Evolutionary conservation across 176 grass and related monocot species (phyloP).

Genomic region (Poa pratensis): DNA sequence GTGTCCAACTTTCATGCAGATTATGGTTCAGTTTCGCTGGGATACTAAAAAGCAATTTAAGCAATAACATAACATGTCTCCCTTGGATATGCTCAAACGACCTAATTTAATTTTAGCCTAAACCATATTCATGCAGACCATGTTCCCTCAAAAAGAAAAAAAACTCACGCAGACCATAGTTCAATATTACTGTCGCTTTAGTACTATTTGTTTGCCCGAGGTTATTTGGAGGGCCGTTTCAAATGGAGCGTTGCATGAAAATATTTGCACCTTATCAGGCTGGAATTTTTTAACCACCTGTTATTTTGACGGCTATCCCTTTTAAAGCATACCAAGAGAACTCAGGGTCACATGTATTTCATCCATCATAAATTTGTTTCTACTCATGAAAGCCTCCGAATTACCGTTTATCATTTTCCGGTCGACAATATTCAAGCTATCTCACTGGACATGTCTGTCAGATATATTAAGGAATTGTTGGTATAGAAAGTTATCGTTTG

Average conservation of each 20-base stretch:
- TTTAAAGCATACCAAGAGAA: neutral
- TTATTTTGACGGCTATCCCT: neutral
- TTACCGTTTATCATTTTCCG: neutral
- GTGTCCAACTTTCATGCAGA: neutral
- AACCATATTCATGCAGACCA: neutral
- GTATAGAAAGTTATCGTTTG: neutral
- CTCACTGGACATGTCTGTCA: constrained; percentile 5
- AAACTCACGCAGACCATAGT: neutral
- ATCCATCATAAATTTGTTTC: neutral
- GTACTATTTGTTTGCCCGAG: neutral
- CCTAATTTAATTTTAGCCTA: neutral
- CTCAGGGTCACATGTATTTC: neutral
- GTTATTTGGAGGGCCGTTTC: neutral
- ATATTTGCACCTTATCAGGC: neutral
- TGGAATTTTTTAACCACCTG: neutral
- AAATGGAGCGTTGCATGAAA: neutral
- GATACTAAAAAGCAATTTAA: neutral
- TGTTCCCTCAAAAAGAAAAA: neutral
- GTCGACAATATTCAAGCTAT: neutral
- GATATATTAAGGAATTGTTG: neutral
- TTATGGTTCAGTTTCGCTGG: neutral
- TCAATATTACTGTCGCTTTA: neutral
- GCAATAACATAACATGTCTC: neutral
- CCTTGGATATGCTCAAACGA: neutral
- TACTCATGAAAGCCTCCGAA: neutral